These are phyloP conservation scores for Chenopodium album DNA, from an alignment of 148 eudicot species.

Conservation along the genomic window DNA sequence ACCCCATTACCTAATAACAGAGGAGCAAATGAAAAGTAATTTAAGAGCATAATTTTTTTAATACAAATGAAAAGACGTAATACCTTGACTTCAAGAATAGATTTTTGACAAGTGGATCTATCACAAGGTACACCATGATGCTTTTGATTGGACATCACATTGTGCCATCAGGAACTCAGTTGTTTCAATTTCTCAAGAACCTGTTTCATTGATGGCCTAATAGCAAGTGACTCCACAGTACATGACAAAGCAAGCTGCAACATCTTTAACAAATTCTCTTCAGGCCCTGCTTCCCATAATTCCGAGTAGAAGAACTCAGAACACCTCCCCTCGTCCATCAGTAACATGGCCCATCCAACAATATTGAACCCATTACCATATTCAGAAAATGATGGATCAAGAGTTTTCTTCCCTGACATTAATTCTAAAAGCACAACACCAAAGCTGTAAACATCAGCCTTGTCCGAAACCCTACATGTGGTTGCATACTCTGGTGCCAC, in stretches of 20 bases:
- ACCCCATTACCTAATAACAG: too few species aligned
- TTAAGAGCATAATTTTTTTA: background rate
- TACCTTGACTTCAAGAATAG: conserved; percentile 12
- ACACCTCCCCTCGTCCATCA: conserved; percentile 40
- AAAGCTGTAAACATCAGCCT: conserved; percentile 68
- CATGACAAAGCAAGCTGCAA: conserved; percentile 51
- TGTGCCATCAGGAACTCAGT: conserved; percentile 23
- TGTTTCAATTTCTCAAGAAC: conserved; percentile 57
- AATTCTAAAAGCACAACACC: conserved; percentile 63
- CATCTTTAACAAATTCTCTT: conserved; percentile 48
- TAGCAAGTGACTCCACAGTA: conserved; percentile 52
- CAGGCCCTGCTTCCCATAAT: conserved; percentile 52
- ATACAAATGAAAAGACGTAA: background rate
- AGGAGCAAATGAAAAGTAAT: background rate
- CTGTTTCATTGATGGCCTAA: conserved; percentile 55
- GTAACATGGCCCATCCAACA: conserved; percentile 56
- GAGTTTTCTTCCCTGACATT: conserved; percentile 58
- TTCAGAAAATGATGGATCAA: conserved; percentile 61
- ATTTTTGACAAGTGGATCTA: background rate
- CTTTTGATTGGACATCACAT: background rate
- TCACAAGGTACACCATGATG: background rate
- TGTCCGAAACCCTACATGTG: conserved; percentile 58
- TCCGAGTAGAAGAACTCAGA: conserved; percentile 47
- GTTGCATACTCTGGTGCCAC: conserved; percentile 75
- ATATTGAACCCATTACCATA: conserved; percentile 63